These are phyloP conservation scores for Hygrophila difformis DNA, from an alignment of 257 asterid genomes.

Conservation along the genomic window DNA sequence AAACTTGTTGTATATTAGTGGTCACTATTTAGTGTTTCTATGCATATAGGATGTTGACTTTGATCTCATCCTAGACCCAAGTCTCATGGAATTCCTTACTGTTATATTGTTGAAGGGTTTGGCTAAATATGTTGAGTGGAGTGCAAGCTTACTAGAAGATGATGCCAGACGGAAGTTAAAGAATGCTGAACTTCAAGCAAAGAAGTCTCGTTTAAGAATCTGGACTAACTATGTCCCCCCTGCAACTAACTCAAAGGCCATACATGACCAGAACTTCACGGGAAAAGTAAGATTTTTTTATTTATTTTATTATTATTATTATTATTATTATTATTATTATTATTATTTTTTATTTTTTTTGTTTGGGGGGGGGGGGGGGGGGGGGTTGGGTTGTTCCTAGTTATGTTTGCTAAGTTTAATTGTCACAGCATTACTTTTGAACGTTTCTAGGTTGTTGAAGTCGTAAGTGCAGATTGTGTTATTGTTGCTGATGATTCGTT, in stretches of 20 bases:
- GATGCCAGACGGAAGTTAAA: slow-evolving; percentile 67
- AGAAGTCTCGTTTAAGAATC: slow-evolving; percentile 61
- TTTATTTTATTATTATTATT: neutral
- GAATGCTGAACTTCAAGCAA: slow-evolving; percentile 82
- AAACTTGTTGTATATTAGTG: neutral
- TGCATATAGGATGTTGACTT: neutral
- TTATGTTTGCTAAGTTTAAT: neutral
- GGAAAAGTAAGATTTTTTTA: slow-evolving; percentile 57
- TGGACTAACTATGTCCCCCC: slow-evolving; percentile 94
- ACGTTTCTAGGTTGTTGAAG: slow-evolving; percentile 76
- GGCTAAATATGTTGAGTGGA: slow-evolving; percentile 88
- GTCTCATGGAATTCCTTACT: slow-evolving; percentile 11
- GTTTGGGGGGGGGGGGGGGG: too few relatives aligned
- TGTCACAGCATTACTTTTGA: slow-evolving; percentile 10
- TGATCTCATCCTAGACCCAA: neutral
- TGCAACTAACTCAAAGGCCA: slow-evolving; percentile 80
- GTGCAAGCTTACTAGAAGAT: slow-evolving; percentile 75
- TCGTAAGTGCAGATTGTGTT: slow-evolving; percentile 83
- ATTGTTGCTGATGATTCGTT: slow-evolving; percentile 85
- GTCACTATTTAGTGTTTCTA: neutral
- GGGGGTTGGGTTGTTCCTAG: too few relatives aligned
- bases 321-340: too few relatives aligned
- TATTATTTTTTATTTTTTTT: too few relatives aligned
- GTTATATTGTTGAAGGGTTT: slow-evolving; percentile 44
- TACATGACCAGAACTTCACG: slow-evolving; percentile 86